A percentile compares a stretch with the other conserved stretches of the same genome.
These are phyloP conservation scores for Anethum foeniculum DNA, from an alignment of 140 eudicot species.

Conservation along the genomic window DNA sequence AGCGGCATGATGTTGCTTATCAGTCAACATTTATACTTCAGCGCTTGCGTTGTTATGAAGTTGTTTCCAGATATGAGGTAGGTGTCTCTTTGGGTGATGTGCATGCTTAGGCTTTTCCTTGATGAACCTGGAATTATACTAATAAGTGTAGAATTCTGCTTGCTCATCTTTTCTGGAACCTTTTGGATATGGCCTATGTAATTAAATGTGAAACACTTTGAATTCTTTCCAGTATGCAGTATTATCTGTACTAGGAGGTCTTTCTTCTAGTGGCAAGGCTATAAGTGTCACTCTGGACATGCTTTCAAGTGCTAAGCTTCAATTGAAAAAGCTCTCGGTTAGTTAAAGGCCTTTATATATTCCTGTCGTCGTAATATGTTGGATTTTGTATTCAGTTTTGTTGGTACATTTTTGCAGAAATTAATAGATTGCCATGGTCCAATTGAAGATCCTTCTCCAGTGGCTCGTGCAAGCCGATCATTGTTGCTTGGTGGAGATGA, in stretches of 20 bases:
- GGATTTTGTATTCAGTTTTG: slow-evolving; percentile 10
- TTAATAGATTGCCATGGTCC: slow-evolving; percentile 49
- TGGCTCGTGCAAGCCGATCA: slow-evolving; percentile 54
- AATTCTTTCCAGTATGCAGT: slow-evolving; percentile 48
- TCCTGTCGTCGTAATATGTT: not conserved
- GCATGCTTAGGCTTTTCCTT: not conserved
- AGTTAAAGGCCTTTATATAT: slow-evolving; percentile 21
- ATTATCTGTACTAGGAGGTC: slow-evolving; percentile 53
- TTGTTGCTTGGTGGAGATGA: slow-evolving; percentile 55
- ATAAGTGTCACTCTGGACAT: slow-evolving; percentile 36
- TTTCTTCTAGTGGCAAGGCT: slow-evolving; percentile 36
- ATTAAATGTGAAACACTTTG: not conserved
- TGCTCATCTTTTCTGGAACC: not conserved
- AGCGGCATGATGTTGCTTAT: slow-evolving; percentile 85
- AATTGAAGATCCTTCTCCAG: slow-evolving; percentile 87
- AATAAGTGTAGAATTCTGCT: not conserved
- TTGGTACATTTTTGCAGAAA: slow-evolving; percentile 61
- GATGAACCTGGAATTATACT: not conserved
- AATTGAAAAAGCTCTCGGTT: slow-evolving; percentile 76
- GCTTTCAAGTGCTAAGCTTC: slow-evolving; percentile 66
- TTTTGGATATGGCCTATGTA: not conserved
- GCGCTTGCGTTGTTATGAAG: slow-evolving; percentile 75
- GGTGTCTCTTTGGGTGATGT: not conserved
- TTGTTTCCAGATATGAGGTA: slow-evolving; percentile 95
- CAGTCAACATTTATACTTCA: slow-evolving; percentile 78